These are phyloP conservation scores for Eucalyptus grandis DNA, from an alignment of 345 rosid genomes.

Conservation along the genomic window DNA sequence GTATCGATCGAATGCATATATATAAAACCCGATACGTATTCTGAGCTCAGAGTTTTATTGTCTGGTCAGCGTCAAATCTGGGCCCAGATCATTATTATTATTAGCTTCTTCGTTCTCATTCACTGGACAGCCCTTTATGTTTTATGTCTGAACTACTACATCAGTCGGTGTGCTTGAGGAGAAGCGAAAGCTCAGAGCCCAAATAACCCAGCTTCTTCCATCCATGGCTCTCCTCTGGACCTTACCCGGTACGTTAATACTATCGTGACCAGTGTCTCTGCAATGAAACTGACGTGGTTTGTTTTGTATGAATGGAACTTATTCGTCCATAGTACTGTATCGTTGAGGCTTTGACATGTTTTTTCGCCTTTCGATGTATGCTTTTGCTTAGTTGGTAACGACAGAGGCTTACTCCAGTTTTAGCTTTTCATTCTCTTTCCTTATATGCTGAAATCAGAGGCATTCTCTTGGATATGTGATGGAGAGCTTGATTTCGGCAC, in stretches of 20 bases:
- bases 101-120: background rate
- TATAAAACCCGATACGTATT: background rate
- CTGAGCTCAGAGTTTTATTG: background rate
- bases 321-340: background rate
- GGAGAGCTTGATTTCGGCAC: slow-evolving; percentile 27
- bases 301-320: background rate
- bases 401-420: slow-evolving; percentile 14
- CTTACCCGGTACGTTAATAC: background rate
- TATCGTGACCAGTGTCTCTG: background rate
- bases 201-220: background rate
- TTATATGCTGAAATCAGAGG: slow-evolving; percentile 22
- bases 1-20: background rate
- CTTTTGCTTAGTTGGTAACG: background rate
- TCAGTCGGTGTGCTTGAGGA: background rate
- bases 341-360: background rate
- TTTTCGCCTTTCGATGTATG: background rate
- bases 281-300: background rate
- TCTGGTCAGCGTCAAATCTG: background rate
- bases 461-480: slow-evolving; percentile 36
- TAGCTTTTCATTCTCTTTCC: background rate
- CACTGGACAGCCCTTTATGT: background rate
- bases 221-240: background rate
- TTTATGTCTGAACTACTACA: background rate
- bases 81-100: background rate
- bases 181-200: background rate